Base-by-base conservation (phyloP, 2,329 filamentous ascomycete species). In the Colletotrichum filicis region DNA sequence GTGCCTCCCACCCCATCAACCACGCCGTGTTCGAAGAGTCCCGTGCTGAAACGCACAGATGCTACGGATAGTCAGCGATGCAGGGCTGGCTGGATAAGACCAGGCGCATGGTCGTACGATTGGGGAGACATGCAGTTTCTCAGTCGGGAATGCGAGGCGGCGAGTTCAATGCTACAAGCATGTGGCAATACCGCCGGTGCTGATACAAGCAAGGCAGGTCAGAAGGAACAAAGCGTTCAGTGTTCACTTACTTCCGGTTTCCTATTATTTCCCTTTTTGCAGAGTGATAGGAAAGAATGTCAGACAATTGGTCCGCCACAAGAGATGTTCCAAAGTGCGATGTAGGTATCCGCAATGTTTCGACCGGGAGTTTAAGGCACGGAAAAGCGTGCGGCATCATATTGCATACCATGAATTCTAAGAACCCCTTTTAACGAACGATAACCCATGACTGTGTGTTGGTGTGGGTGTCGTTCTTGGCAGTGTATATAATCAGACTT, bases 1-100 rank as follows among this genome's bases (percentile, higher is more conserved):
- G 30, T 32, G 30, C 30, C 30, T 32, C 24, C 52, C 66, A 26
- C 22, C 14, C 14, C 9, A 22, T 61, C 16, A 46, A 46, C 42
- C 42, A 14, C 42, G 42, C 16, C 26, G 9, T 35, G 37, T 19
- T 35, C n/a, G 37, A 57, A 19, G 19, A 56, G 46, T 53, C 26
- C 63, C 56, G 66, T 57, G 60, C 60, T 73, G 66, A 73, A 72
- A 72, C 65, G 60, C 70, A 70, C 60, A 26, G 66, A 37, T 65
- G 42, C 60, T 53, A 56, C 55, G 32, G 26, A 60, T 35, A 42
- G 58, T 16, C 61, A 32, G 52, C 19, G 24, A 72, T 30, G 26
- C 35, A 26, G 14, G 49, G 30, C 56, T 12, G 57, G 19, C 30
- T 35, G 59, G 32, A 28, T 14, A 63, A 32, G 7, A 12, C 28